phyloP scores from a whole-genome alignment of 108 stramenopile species.

The Licmophora abbreviata region DNA sequence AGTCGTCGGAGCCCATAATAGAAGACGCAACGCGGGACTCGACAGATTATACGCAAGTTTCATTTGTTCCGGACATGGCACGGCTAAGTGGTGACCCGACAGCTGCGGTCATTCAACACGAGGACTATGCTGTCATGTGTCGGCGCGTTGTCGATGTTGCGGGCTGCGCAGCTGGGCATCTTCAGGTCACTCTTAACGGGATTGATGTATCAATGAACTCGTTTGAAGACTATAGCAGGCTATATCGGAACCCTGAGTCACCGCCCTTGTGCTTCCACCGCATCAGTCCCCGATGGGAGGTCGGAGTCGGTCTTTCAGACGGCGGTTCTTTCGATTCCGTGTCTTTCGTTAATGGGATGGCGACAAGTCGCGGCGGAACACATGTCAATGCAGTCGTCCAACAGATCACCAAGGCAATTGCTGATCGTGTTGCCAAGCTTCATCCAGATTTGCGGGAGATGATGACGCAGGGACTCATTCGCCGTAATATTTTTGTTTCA shows the following conservation, averaged over 20 bases:
- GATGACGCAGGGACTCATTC: conserved; percentile 71
- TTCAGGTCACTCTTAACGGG: conserved; percentile 85
- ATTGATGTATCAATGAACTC: conserved; percentile 74
- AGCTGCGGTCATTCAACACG: conserved; percentile 25
- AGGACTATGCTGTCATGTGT: conserved; percentile 75
- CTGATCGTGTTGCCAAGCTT: conserved; percentile 60
- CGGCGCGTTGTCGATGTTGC: conserved; percentile 83
- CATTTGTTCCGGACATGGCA: conserved; percentile 74
- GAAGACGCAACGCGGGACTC: conserved; percentile 5
- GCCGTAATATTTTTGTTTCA: conserved; percentile 86
- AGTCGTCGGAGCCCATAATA: conserved; percentile 36
- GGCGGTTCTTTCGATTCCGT: conserved; percentile 42
- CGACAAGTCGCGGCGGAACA: conserved; percentile 79
- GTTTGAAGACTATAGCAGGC: conserved; percentile 87
- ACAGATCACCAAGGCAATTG: conserved; percentile 63
- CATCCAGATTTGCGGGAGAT: conserved; percentile 84
- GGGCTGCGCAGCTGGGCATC: conserved; percentile 66
- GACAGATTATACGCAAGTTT: conserved; percentile 64
- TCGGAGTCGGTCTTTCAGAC: conserved; percentile 60
- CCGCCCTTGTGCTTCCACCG: conserved; percentile 74
- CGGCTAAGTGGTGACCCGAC: conserved; percentile 29
- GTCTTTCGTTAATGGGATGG: conserved; percentile 88
- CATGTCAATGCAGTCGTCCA: conserved; percentile 76
- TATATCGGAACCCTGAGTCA: conserved; percentile 80
- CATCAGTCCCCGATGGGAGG: conserved; percentile 75